A percentile compares a stretch with the other conserved stretches of the same genome.
Evolutionary conservation across 208 protist species (phyloP).

Genomic region (Acanthamoeba lenticulata): DNA sequence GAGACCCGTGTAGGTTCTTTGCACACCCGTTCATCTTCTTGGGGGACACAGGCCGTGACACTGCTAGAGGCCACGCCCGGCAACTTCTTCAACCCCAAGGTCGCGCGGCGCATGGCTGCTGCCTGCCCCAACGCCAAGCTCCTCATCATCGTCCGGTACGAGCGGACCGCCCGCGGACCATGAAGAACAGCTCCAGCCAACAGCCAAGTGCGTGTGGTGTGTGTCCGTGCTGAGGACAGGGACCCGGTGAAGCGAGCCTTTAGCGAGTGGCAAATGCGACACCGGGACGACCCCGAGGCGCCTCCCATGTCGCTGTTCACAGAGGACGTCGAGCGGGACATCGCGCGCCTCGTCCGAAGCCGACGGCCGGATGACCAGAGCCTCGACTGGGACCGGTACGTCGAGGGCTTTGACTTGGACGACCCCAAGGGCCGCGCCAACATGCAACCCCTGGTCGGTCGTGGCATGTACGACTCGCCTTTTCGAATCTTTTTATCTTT

Average conservation of each 20-base stretch:
- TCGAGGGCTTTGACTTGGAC: slow-evolving; percentile 45
- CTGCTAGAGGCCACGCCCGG: slow-evolving; percentile 36
- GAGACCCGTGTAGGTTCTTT: background rate
- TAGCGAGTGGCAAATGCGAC: slow-evolving; percentile 53
- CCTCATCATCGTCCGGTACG: slow-evolving; percentile 58
- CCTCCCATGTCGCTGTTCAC: background rate
- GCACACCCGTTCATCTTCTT: background rate
- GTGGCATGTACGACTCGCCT: slow-evolving; percentile 23
- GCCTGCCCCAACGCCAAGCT: slow-evolving; percentile 46
- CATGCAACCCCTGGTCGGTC: slow-evolving; percentile 44
- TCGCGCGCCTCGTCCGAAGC: background rate
- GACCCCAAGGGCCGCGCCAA: slow-evolving; percentile 38
- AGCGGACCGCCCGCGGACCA: too few relatives aligned
- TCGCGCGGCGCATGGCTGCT: background rate
- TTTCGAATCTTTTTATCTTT: background rate
- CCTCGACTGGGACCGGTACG: slow-evolving; percentile 17
- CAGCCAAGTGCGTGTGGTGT: background rate
- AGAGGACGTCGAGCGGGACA: slow-evolving; percentile 19
- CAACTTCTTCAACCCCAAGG: slow-evolving; percentile 63
- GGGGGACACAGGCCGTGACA: background rate
- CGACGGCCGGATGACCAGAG: background rate
- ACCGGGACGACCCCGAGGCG: background rate
- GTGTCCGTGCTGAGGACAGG: background rate
- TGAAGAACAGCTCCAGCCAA: too few relatives aligned
- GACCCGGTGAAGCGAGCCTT: slow-evolving; percentile 57